These are phyloP conservation scores for Tarenaya hassleriana DNA, from an alignment of 345 rosid species.

Conservation along the genomic window DNA sequence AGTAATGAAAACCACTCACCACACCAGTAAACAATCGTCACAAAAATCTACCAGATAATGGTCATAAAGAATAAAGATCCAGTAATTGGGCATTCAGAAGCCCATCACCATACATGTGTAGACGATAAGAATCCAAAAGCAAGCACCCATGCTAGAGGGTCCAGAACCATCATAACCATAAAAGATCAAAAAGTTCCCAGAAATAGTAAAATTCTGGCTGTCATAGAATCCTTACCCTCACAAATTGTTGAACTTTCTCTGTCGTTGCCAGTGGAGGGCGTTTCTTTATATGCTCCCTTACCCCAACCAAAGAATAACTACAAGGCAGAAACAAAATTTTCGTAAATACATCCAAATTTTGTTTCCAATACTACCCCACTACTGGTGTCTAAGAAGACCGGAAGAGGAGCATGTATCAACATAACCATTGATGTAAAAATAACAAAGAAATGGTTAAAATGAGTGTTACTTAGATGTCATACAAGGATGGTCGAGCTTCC, in stretches of 20 bases:
- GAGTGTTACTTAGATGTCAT: constrained; percentile 29
- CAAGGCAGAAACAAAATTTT: constrained; percentile 5
- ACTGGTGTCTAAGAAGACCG: not conserved
- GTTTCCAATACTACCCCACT: not conserved
- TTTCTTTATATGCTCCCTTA: constrained; percentile 97
- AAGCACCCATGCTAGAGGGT: too few relatives aligned
- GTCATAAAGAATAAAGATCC: too few relatives aligned
- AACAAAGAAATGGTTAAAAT: constrained; percentile 17
- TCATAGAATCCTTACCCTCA: constrained; percentile 57
- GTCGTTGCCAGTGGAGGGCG: constrained; percentile 96
- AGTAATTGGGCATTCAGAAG: too few relatives aligned
- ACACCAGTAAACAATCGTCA: too few relatives aligned
- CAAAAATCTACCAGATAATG: too few relatives aligned
- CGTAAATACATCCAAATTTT: not conserved
- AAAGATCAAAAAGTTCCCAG: not conserved
- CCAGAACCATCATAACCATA: not conserved
- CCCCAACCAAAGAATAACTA: constrained; percentile 67
- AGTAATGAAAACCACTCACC: too few relatives aligned
- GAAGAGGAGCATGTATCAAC: not conserved
- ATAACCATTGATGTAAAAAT: not conserved
- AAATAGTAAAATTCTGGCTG: not conserved
- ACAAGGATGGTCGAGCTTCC: constrained; percentile 88
- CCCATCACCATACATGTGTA: too few relatives aligned
- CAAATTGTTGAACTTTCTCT: constrained; percentile 86
- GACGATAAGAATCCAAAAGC: too few relatives aligned